Base-by-base conservation (phyloP, 352 stramenopile species). In the Blastocystis sp. region DNA sequence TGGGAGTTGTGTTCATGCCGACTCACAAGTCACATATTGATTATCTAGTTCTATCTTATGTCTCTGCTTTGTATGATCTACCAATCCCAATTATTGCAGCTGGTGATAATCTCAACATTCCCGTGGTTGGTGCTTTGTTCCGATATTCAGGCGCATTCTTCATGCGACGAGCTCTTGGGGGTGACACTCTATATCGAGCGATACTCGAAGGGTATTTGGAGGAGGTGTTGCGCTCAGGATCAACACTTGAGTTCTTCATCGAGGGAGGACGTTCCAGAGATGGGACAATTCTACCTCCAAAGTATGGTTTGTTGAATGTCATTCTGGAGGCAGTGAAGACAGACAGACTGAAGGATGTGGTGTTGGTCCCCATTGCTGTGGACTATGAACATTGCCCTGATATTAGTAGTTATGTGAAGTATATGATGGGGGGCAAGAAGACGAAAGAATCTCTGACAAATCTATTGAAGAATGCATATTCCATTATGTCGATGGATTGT, bases 321-420 rank as follows among this genome's bases (percentile, higher is more conserved):
- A 78, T 90, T 42, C 66, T 91, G 54, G 90, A 91, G 19, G 87
- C 88, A 13, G 59, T 91, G 73, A 93, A 93, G 48, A 91, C 90
- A 9, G 66, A 51, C 33, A 30, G 57, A 37, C 57, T 89, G 22
- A 68, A 91, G 54, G 90, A 92, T 51, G 90, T 95, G 0, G 81
- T 95, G 81, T 88, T 96, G 0, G 94, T 96, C 0, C 94, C 94
- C 0, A 95, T 96, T 42, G 94, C 94, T 15, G 90, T 96, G 15
- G 94, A 96, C 89, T 96, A 96, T 82, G 94, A 96, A 90, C 94
- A 95, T 48, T 93, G 95, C 7, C 94, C 95, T 81, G 94, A 96
- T 90, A 93, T 95, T 13, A 91, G 94, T 84, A 93, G 94, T 44
- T 96, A 96, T 81, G 93, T 93, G 1, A 94, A 94, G 78, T 93